Evolutionary conservation across 139 green algal species (phyloP), one percentile per base, ranked within the genome.

Genomic region (Tetraselmis striata): DNA sequence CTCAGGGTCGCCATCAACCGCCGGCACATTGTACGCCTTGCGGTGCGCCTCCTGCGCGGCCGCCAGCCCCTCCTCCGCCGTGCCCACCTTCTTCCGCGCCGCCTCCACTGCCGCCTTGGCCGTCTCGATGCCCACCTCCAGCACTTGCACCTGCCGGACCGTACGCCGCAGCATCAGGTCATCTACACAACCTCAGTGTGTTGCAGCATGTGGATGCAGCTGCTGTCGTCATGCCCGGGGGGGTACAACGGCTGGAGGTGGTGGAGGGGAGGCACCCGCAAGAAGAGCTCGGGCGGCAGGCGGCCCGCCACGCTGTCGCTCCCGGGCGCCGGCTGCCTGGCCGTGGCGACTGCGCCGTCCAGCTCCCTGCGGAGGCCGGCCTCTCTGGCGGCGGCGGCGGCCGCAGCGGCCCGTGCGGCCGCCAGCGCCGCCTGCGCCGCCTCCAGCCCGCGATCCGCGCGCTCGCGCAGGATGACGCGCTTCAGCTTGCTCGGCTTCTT

Each of bases 401-500:
- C 45, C 11, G 18, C 45, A 18, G 11, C 45, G 18, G 18, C 18
- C 45, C 45, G 45, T 18, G 74, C 31, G n/a, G 25, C 28, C 2
- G 31, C 18, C 67, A 31, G 0, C 28, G 67, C 83, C 30, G 30
- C 78, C 24, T 83, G n/a, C 59, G 79, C 83, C 22, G 31, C 30
- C 59, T 32, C 75, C 25, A 82, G 26, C 29, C 29, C 1, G 31
- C 85, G 86, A 32, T 88, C 83, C 18, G 80, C 80, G 1, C 83
- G 45, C 83, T 88, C 87, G n/a, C 81, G 26, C 25, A 88, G 30
- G 26, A 90, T 88, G 27, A 88, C 59, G 82, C 87, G 90, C 82
- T 93, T 94, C 23, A 94, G 78, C n/a, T 81, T 83, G 29, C 75
- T 87, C 81, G 92, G 31, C 67, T 79, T 82, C 77, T 89, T 88